Base-by-base conservation (phyloP, 306 rosid genomes). In the Quercus agrifolia region DNA sequence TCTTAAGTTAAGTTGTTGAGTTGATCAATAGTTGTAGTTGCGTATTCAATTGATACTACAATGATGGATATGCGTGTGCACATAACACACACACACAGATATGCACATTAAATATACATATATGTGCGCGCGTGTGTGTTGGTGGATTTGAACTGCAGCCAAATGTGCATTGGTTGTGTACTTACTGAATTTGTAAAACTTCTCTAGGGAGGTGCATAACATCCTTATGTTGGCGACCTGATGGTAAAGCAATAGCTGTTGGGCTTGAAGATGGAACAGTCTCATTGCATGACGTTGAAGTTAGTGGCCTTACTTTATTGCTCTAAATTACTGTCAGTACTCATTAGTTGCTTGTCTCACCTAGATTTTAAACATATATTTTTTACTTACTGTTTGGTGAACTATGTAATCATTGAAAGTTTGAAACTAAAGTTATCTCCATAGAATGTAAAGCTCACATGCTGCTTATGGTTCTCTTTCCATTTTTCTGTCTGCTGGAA, bases 141-240 rank as follows among this genome's bases (percentile, higher is more conserved):
- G 12, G 46, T 41, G 46, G 46, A 41, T 41, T 41, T 41, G 46
- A 41, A 41, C 46, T 41, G 46, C 46, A 0, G 46, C 46, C 46
- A 2, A 41, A 41, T 41, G 12, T 41, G 46, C 46, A 41, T 41
- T 41, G 46, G 46, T 41, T 41, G 46, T 8, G 46, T 41, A 41
- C 12, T 41, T 0, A 8, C 46, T 41, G 46, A 41, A 41, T 41
- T 21, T 44, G 52, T 52, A 46, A 78, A 67, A 28, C 75, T 62
- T 66, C 6, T 80, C 73, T 74, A 88, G 98, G 93, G 59, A 91
- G 79, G 87, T 71, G 89, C 70, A 81, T 92, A 78, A 84, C 92
- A 19, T 91, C 97, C 18, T 74, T 92, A 77, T 95, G 97, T 82
- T 95, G 99, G 96, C 90, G 98, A 63, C 98, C 98, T 44, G 99